These are phyloP conservation scores for Diplocarpon mali DNA, from an alignment of 2,329 filamentous ascomycete genomes.

Conservation along the genomic window DNA sequence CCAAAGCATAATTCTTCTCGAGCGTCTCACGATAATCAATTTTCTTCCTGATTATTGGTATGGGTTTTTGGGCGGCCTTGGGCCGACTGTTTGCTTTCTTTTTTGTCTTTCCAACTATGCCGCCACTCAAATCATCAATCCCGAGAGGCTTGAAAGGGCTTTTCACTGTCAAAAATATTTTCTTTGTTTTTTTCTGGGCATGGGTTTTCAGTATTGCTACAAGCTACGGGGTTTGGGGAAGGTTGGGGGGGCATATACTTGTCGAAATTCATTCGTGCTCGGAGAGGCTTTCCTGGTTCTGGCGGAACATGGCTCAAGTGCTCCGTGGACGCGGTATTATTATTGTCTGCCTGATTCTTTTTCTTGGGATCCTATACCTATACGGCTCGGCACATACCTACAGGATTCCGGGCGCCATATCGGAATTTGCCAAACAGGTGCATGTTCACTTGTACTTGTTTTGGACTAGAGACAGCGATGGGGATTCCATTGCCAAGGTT, in stretches of 20 bases:
- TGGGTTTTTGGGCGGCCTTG: slow-evolving; percentile 1
- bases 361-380: background rate
- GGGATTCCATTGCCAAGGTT: background rate
- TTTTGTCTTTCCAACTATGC: background rate
- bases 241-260: background rate
- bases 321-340: background rate
- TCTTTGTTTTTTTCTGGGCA: background rate
- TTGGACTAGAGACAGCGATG: background rate
- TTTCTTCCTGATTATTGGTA: background rate
- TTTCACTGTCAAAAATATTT: background rate
- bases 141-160: background rate
- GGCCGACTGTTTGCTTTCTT: background rate
- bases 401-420: background rate
- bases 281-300: background rate
- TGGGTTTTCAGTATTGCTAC: background rate
- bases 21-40: no score
- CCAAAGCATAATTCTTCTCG: slow-evolving; percentile 33
- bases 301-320: background rate
- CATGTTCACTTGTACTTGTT: background rate
- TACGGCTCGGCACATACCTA: no score
- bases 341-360: background rate
- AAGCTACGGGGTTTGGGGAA: background rate
- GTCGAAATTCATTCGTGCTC: background rate
- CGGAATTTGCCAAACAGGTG: background rate
- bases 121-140: background rate